phyloP scores from a whole-genome alignment of 2,329 filamentous ascomycete species.

The Clonostachys byssicola region DNA sequence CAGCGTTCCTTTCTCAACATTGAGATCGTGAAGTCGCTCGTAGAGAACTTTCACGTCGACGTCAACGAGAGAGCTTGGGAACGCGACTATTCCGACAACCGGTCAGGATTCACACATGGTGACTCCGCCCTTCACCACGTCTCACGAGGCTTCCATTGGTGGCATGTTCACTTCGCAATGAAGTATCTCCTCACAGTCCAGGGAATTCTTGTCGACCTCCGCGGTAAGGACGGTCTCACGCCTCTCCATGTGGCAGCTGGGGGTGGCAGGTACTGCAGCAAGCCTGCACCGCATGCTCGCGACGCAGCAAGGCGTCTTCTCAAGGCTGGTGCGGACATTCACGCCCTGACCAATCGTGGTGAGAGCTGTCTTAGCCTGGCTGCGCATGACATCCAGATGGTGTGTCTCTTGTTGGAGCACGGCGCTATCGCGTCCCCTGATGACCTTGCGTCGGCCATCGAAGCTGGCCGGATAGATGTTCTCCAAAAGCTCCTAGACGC shows the following conservation, averaged over 20 bases:
- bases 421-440: neutral
- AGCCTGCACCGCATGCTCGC: neutral
- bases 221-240: slow-evolving; percentile 5
- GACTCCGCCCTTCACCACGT: slow-evolving; percentile 8
- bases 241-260: slow-evolving; percentile 9
- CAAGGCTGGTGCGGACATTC: slow-evolving; percentile 12
- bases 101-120: neutral
- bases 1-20: neutral
- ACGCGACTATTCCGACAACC: neutral
- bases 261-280: neutral
- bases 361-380: neutral
- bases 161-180: slow-evolving; percentile 12
- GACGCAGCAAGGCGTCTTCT: slow-evolving; percentile 4
- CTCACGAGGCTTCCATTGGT: slow-evolving; percentile 8
- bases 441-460: neutral
- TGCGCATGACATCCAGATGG: neutral
- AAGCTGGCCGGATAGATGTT: neutral
- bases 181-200: slow-evolving; percentile 10
- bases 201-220: slow-evolving; percentile 8
- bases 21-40: neutral
- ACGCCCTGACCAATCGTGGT: slow-evolving; percentile 5
- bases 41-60: neutral
- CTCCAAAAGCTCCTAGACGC: neutral
- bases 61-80: neutral
- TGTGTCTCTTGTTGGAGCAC: neutral